Evolutionary conservation across 805 yeast genomes (phyloP).

Genomic region (Metschnikowia sp.): DNA sequence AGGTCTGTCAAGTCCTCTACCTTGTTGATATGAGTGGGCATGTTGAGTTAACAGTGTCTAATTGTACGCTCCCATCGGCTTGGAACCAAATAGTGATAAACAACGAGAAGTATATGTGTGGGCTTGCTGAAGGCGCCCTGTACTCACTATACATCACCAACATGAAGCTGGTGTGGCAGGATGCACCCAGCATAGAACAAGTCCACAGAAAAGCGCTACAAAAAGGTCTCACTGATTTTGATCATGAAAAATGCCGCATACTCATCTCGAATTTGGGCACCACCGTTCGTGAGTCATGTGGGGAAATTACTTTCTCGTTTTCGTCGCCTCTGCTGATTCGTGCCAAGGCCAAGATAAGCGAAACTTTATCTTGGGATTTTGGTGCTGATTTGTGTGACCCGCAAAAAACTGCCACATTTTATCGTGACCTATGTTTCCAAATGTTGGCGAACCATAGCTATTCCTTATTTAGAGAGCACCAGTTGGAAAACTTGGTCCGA

Average conservation of each 20-base stretch:
- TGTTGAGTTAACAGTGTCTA: slow-evolving; percentile 1
- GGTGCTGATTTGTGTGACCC: slow-evolving; percentile 9
- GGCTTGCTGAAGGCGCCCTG: slow-evolving; percentile 12
- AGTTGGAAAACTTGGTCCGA: slow-evolving; percentile 21
- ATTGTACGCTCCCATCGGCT: slow-evolving; percentile 2
- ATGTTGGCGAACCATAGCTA: slow-evolving; percentile 22
- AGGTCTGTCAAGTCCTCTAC: slow-evolving; percentile 10
- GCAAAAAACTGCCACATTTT: slow-evolving; percentile 12
- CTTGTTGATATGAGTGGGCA: slow-evolving; percentile 11
- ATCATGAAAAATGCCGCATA: slow-evolving; percentile 13
- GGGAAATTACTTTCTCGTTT: not conserved
- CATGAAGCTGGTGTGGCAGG: slow-evolving; percentile 27
- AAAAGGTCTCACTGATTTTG: slow-evolving; percentile 29
- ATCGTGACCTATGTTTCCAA: slow-evolving; percentile 21
- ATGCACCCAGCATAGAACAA: slow-evolving; percentile 15
- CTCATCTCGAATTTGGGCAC: slow-evolving; percentile 16
- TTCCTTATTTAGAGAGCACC: slow-evolving; percentile 17
- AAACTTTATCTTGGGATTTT: slow-evolving; percentile 24
- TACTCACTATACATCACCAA: slow-evolving; percentile 28
- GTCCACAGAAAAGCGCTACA: slow-evolving; percentile 18
- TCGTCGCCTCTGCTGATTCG: not conserved
- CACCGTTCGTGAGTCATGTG: not conserved
- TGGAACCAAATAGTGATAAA: slow-evolving; percentile 10
- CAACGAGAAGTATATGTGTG: slow-evolving; percentile 11
- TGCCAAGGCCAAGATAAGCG: slow-evolving; percentile 6